Base-by-base conservation (phyloP, 257 asterid species). In the Nicotiana paniculata region DNA sequence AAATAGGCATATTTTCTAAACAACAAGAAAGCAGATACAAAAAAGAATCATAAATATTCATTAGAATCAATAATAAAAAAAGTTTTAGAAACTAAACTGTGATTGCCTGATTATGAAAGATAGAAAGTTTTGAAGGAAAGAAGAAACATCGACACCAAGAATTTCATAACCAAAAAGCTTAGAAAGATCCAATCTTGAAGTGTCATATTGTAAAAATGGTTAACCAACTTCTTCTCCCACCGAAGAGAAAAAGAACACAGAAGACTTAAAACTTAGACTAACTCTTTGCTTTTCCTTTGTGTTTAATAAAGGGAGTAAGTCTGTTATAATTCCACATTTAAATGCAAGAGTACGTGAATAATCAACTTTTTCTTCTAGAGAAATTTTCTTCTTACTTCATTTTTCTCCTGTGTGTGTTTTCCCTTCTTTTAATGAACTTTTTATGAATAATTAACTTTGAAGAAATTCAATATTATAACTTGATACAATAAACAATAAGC, bases 331-430 rank as follows among this genome's bases (percentile, higher is more conserved):
- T 1, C 32, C 12, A 37, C 3, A 61, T 62, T 54, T 55, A 77
- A 70, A 76, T 84, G 81, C 55, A 7, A 37, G n/a, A 65, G 61
- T 46, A 81, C 2, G 3, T 9, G 72, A 77, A 77, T 87, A 88
- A 90, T 84, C 88, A 82, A 48, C 24, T 21, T 69, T 88, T 89
- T 83, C 91, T 86, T 88, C 81, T 37, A 72, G 55, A 12, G 11
- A 81, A 86, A 82, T 83, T 83, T 78, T 81, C 75, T 78, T 55
- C 21, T 39, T 81, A 37, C 43, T 37, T 37, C 8, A 37, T 5
- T 37, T 5, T 64, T 64, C 39, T 63, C 17, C 43, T 26, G 24
- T 74, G 17, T 21, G 24, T 21, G 24, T 21, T 21, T 21, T 21
- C 24, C 24, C 24, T 0, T 21, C 24, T 21, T 21, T 21, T 84